Evolutionary conservation across 192 early-diverging fungal species (phyloP).

Genomic region (Coemansia sp.): DNA sequence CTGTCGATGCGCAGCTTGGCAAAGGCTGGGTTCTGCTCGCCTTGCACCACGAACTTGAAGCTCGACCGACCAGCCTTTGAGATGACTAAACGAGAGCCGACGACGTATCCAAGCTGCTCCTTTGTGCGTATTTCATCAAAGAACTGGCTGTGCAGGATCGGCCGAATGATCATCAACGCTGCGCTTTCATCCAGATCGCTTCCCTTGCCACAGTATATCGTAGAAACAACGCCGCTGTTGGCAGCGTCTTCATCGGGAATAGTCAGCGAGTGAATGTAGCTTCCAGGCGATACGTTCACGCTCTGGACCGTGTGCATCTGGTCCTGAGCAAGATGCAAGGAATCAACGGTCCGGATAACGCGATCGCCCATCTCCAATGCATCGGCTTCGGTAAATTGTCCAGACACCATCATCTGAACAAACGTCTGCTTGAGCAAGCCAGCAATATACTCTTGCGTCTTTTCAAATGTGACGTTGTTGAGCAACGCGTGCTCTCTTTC

Average conservation of each 20-base stretch:
- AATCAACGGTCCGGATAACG: constrained; percentile 56
- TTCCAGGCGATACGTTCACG: constrained; percentile 24
- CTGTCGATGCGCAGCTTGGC: constrained; percentile 74
- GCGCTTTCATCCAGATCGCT: constrained; percentile 58
- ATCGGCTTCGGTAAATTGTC: constrained; percentile 69
- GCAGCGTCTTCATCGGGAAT: constrained; percentile 67
- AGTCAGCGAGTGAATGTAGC: constrained; percentile 13
- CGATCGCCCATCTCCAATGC: constrained; percentile 58
- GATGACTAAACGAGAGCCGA: background rate
- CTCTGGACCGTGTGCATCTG: background rate
- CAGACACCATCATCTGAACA: constrained; percentile 77
- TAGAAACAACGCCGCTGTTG: constrained; percentile 78
- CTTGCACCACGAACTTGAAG: constrained; percentile 74
- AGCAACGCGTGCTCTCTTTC: constrained; percentile 11
- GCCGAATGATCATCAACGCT: constrained; percentile 62
- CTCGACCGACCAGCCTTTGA: constrained; percentile 3
- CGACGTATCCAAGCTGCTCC: constrained; percentile 70
- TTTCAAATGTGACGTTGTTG: constrained; percentile 67
- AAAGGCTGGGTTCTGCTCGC: constrained; percentile 75
- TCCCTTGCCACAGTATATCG: constrained; percentile 72
- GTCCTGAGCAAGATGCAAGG: constrained; percentile 52
- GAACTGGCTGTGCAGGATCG: constrained; percentile 73
- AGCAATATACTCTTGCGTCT: constrained; percentile 70
- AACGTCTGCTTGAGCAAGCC: constrained; percentile 62
- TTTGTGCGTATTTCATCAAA: constrained; percentile 92